Evolutionary conservation across 352 stramenopile species (phyloP).

Genomic region (Phytopythium litorale): DNA sequence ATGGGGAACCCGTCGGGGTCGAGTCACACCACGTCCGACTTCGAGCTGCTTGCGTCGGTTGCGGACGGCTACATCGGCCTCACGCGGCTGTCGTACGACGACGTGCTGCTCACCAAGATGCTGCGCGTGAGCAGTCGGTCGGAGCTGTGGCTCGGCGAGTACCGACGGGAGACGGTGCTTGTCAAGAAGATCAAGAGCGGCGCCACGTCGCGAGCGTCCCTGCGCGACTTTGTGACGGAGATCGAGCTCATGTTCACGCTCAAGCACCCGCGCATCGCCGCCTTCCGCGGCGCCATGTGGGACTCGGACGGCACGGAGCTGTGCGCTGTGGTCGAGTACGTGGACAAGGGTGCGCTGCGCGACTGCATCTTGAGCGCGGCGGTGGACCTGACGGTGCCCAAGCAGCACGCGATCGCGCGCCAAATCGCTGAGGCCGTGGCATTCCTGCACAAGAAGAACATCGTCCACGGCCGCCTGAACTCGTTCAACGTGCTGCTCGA

Average conservation of each 20-base stretch:
- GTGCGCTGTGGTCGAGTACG: slow-evolving; percentile 69
- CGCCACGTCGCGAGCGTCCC: slow-evolving; percentile 50
- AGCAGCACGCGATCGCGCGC: slow-evolving; percentile 63
- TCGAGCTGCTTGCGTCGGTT: slow-evolving; percentile 63
- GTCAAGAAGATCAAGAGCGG: slow-evolving; percentile 85
- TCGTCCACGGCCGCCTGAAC: slow-evolving; percentile 74
- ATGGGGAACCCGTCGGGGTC: slow-evolving; percentile 41
- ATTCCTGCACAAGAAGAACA: slow-evolving; percentile 65
- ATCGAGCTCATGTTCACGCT: slow-evolving; percentile 75
- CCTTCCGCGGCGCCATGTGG: slow-evolving; percentile 74
- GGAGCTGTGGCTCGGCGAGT: slow-evolving; percentile 75
- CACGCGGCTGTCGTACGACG: slow-evolving; percentile 60
- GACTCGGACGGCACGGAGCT: slow-evolving; percentile 64
- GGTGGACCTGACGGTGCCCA: slow-evolving; percentile 41
- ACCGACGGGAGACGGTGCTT: slow-evolving; percentile 52
- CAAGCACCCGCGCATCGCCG: slow-evolving; percentile 59
- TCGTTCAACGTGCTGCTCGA: slow-evolving; percentile 80
- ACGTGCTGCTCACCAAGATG: slow-evolving; percentile 70
- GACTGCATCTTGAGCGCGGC: slow-evolving; percentile 39
- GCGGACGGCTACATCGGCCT: slow-evolving; percentile 67
- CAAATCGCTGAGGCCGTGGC: slow-evolving; percentile 66
- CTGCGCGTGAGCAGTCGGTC: slow-evolving; percentile 67
- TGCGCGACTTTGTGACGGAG: slow-evolving; percentile 78
- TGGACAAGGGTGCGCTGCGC: slow-evolving; percentile 58
- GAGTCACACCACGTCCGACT: slow-evolving; percentile 71